Base-by-base conservation (phyloP, 805 yeast genomes). In the Hanseniaspora osmophila region DNA sequence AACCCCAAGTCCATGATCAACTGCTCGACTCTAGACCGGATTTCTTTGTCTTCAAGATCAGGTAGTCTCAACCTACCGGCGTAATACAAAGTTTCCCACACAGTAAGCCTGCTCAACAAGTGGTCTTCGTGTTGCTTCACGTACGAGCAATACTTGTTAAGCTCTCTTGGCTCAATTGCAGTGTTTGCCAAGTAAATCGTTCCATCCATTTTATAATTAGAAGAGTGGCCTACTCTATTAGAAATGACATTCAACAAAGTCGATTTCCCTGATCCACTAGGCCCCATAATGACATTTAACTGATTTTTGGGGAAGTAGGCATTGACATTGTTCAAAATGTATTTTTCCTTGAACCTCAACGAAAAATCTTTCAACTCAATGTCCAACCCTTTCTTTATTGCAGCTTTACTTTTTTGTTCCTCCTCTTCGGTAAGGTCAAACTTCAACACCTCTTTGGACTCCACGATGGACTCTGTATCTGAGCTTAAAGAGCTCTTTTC, bases 111-210 rank as follows among this genome's bases (percentile, higher is more conserved):
- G 1, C 90, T 74, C 37, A 84, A 63, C 44, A 85, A 64, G 35
- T 83, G 78, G 49, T 77, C 79, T 56, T 85, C 95, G 51, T 80
- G 84, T 56, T 85, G 95, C 6, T 84, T 74, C 17, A 85, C 95
- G 61, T 81, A 85, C 0, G 90, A 84, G 43, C 90, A 71, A 22
- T 75, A 53, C 32, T 69, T 62, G 42, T 65, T 52, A 42, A 73
- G 53, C 53, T 66, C 55, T 16, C 57, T 47, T 13, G 54, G 54
- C 2, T 68, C 58, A 9, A 73, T 64, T 15, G 48, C 45, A n/a
- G 56, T 53, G 41, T 55, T 66, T 50, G 75, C 74, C 45, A 78
- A 61, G 13, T 59, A 54, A 12, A 78, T 60, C 1, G 54, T 51
- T 3, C 84, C 84, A 3, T 59, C 45, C 1, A 63, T 55, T 6